Conservation (phyloP, 495 filamentous ascomycete species). For the Aspergillus haitiensis region DNA sequence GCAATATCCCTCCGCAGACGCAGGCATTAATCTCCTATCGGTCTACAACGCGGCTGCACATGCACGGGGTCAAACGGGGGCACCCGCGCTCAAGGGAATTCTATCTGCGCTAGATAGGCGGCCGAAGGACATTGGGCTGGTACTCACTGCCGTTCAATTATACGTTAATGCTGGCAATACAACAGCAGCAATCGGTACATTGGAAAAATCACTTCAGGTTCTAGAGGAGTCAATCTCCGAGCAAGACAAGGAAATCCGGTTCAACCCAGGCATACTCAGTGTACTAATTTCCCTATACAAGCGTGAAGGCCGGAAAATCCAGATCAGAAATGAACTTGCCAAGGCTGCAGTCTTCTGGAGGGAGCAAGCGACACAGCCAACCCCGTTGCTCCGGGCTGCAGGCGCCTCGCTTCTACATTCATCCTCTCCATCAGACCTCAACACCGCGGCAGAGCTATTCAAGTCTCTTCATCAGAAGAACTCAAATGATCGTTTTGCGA, state of each 20-base stretch:
- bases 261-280: slow-evolving; percentile 83
- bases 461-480: slow-evolving; percentile 61
- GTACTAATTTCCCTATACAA: slow-evolving; percentile 79
- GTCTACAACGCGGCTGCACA: slow-evolving; percentile 81
- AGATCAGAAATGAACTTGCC: slow-evolving; percentile 68
- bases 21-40: slow-evolving; percentile 62
- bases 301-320: slow-evolving; percentile 70
- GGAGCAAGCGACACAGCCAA: slow-evolving; percentile 49
- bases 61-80: slow-evolving; percentile 60
- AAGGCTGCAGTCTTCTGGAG: slow-evolving; percentile 85
- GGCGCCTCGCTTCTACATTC: slow-evolving; percentile 78
- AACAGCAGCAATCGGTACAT: slow-evolving; percentile 68
- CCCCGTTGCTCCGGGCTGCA: slow-evolving; percentile 72
- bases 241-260: slow-evolving; percentile 67
- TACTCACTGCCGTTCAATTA: slow-evolving; percentile 81
- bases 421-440: slow-evolving; percentile 61
- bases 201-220: slow-evolving; percentile 71
- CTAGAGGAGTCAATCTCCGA: slow-evolving; percentile 67
- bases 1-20: slow-evolving; percentile 55
- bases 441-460: slow-evolving; percentile 73
- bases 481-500: slow-evolving; percentile 61
- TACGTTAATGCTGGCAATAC: slow-evolving; percentile 75
- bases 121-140: slow-evolving; percentile 79
- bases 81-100: slow-evolving; percentile 70
- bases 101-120: slow-evolving; percentile 71